Conservation (phyloP, 2,329 filamentous ascomycete species). For the Penicillium sclerotiorum region DNA sequence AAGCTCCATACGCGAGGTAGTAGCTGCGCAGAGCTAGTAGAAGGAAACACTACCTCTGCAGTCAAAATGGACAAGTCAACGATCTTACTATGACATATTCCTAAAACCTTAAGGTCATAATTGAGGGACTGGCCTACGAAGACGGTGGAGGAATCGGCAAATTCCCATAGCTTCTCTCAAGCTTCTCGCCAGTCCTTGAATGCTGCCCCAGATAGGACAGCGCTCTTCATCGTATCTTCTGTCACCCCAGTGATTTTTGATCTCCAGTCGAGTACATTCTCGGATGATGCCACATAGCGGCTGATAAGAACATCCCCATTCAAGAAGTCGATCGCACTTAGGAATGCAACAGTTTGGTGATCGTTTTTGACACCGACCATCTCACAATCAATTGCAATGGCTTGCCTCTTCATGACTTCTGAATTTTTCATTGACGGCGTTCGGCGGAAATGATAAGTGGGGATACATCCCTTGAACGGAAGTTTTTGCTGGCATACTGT, state of each 20-base stretch:
- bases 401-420: too few relatives aligned
- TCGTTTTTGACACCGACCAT: constrained; percentile 46
- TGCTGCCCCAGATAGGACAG: constrained; percentile 31
- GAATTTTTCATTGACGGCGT: too few relatives aligned
- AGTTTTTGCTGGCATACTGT: too few relatives aligned
- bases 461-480: too few relatives aligned
- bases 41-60: constrained; percentile 31
- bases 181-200: constrained; percentile 49
- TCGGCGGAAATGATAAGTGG: too few relatives aligned
- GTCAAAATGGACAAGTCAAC: constrained; percentile 52
- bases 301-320: constrained; percentile 52
- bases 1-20: constrained; percentile 36
- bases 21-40: background rate
- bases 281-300: constrained; percentile 43
- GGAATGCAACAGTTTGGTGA: constrained; percentile 35
- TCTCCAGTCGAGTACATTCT: constrained; percentile 41
- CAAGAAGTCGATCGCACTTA: constrained; percentile 50
- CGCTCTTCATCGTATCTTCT: constrained; percentile 31
- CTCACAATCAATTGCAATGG: constrained; percentile 53
- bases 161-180: constrained; percentile 45
- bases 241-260: constrained; percentile 46
- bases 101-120: constrained; percentile 49
- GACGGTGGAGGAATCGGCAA: constrained; percentile 49
- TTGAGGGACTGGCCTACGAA: constrained; percentile 53
- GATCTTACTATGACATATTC: constrained; percentile 46